Base-by-base conservation (phyloP, 306 rosid genomes). In the Trifolium fragiferum region DNA sequence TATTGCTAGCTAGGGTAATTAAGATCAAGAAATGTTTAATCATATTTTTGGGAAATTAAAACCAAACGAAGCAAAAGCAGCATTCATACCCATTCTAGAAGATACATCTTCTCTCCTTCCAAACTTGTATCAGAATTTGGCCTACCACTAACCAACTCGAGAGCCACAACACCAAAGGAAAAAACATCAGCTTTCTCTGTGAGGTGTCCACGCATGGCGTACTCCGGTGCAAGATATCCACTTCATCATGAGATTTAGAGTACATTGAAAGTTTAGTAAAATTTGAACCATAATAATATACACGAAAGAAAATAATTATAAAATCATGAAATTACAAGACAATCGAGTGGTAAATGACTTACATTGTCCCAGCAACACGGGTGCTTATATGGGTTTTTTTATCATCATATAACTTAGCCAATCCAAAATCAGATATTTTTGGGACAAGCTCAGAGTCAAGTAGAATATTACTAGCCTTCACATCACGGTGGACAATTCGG, bases 201-300 rank as follows among this genome's bases (percentile, higher is more conserved):
- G 10, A 90, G 89, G 84, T 85, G 92, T 59, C 98, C 97, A 27
- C 89, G 88, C 97, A 93, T 83, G 69, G 98, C 96, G 61, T 87
- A 93, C 64, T 90, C 93, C n/a, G 93, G 97, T 66, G 93, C 95
- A 83, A 90, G 93, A 79, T 90, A 93, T 58, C 96, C 98, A 40
- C 97, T 93, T 47, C 68, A 89, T 32, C 47, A 55, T 6, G 15
- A 75, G 30, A 23, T 63, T 78, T 50, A 54, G 15, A 66, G 10
- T 18, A 43, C 27, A 75, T 37, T 13, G 4, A 70, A 6, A 49
- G 11, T 44, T 79, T 64, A 76, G 9, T 20, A 12, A 74, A 19
- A 8, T 55, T 61, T 58, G 41, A 64, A 57, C 72, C 25, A 80
- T 4, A 19, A 80, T 4, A 19, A 49, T 32, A 49, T 59, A 37